A percentile compares a stretch with the other conserved stretches of the same genome.
Conservation (phyloP, 768 basidiomycete genomes). For the Pleurotus tuber-regium region DNA sequence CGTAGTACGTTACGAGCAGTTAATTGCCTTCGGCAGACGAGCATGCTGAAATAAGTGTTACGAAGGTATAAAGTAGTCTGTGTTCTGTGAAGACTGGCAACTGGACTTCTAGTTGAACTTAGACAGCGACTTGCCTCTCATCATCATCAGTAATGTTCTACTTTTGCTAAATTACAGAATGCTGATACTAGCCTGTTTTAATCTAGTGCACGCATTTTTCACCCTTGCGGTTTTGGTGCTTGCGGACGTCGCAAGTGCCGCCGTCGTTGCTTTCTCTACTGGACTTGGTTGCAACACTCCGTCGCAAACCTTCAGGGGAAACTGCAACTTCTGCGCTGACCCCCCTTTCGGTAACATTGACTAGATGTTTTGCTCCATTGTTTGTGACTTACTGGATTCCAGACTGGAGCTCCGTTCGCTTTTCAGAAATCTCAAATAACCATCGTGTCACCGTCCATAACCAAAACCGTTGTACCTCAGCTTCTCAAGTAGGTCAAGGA, state of each 20-base stretch:
- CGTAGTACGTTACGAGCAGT: no score
- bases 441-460: constrained; percentile 11
- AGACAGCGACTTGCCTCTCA: no score
- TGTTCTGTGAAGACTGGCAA: no score
- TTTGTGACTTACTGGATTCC: no score
- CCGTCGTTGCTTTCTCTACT: background rate
- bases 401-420: constrained; percentile 8
- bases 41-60: no score
- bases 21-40: no score
- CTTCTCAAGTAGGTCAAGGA: constrained; percentile 14
- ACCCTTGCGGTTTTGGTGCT: background rate
- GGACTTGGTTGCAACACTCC: background rate
- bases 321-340: constrained; percentile 5
- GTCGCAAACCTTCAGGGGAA: background rate
- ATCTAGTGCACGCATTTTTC: background rate
- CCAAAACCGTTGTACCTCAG: constrained; percentile 12
- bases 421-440: constrained; percentile 9
- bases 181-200: no score
- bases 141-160: no score
- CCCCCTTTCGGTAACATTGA: background rate
- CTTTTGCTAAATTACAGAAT: no score
- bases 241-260: background rate
- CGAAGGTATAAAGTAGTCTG: no score
- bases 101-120: no score
- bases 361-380: no score